phyloP scores from a whole-genome alignment of 1,139 yeast genomes.

The Suhomyces panamericanus region DNA sequence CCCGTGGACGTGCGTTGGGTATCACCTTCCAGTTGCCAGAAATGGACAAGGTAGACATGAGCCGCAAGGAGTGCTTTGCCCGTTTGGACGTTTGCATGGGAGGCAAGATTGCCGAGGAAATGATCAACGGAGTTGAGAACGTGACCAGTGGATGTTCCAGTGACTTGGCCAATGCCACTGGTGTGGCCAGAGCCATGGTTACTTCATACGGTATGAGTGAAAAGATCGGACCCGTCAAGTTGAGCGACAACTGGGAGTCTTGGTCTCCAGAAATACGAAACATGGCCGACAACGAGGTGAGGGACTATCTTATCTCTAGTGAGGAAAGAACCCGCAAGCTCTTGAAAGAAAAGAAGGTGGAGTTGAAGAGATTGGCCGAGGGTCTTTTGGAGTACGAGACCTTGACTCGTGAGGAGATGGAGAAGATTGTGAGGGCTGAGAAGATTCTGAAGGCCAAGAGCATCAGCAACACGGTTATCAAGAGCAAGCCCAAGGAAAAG shows the following conservation, averaged over 20 bases:
- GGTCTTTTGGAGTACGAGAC: constrained; percentile 96
- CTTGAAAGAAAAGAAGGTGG: constrained; percentile 61
- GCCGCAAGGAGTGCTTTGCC: constrained; percentile 86
- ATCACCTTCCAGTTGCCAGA: constrained; percentile 97
- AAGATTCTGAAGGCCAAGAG: constrained; percentile 64
- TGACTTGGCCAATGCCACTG: constrained; percentile 86
- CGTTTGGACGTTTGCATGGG: constrained; percentile 98
- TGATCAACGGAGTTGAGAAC: constrained; percentile 85
- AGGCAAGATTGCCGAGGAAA: constrained; percentile 95
- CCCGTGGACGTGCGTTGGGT: constrained; percentile 96
- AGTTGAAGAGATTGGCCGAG: constrained; percentile 84
- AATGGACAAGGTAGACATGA: constrained; percentile 95
- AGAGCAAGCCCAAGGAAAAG: constrained; percentile 24
- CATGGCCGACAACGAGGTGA: constrained; percentile 88
- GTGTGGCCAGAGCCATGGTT: constrained; percentile 95
- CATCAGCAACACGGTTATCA: constrained; percentile 76
- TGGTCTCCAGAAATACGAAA: constrained; percentile 92
- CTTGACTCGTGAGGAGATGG: constrained; percentile 87
- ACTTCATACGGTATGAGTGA: constrained; percentile 97
- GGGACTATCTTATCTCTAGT: constrained; percentile 68
- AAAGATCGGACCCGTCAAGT: constrained; percentile 85
- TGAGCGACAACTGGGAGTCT: constrained; percentile 86
- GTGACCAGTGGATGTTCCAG: constrained; percentile 95
- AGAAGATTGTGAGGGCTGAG: constrained; percentile 79
- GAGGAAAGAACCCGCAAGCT: constrained; percentile 77